phyloP scores from a whole-genome alignment of 176 grass and related monocot genomes.

The Aegilops speltoides region DNA sequence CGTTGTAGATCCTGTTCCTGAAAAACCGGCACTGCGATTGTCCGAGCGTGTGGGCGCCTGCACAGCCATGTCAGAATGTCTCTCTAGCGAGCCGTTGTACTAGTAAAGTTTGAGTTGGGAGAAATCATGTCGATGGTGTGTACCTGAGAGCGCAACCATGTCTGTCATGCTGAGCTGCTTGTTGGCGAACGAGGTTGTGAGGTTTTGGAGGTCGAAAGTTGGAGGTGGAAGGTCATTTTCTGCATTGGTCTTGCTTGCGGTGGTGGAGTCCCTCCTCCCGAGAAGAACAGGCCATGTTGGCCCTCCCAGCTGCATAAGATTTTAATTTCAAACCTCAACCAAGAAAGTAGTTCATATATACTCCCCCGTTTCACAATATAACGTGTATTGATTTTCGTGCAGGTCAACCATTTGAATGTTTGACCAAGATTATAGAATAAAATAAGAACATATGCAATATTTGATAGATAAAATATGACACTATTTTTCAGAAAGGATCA shows the following conservation, averaged over 20 bases:
- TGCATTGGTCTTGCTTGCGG: constrained; percentile 19
- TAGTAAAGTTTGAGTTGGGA: background rate
- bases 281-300: constrained; percentile 39
- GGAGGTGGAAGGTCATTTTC: background rate
- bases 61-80: background rate
- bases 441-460: too few species aligned
- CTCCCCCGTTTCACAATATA: too few species aligned
- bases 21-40: constrained; percentile 43
- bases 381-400: too few species aligned
- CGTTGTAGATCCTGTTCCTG: constrained; percentile 46
- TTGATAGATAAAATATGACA: too few species aligned
- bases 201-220: background rate
- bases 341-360: background rate
- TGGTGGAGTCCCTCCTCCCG: constrained; percentile 45
- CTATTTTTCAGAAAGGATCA: too few species aligned
- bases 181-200: background rate
- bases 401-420: too few species aligned
- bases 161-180: background rate
- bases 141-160: constrained; percentile 36
- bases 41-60: constrained; percentile 62
- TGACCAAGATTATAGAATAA: too few species aligned
- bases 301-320: constrained; percentile 28
- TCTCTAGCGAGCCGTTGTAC: background rate
- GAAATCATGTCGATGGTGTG: background rate
- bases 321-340: background rate